Evolutionary conservation across 306 rosid genomes (phyloP).

Genomic region (Prunus salicina): DNA sequence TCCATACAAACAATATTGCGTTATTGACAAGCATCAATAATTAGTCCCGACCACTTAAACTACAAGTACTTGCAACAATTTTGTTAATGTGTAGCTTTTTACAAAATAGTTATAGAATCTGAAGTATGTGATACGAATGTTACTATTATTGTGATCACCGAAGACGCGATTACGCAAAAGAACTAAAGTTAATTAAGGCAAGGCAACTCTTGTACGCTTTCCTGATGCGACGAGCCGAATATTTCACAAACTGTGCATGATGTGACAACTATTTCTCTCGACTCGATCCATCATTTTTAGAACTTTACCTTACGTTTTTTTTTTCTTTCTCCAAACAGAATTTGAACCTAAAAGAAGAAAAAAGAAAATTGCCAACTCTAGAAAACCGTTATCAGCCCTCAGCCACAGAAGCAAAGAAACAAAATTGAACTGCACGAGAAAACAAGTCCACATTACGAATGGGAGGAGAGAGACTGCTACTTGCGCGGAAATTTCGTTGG

Average conservation of each 20-base stretch:
- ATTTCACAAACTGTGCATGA: too few relatives aligned
- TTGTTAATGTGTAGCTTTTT: too few relatives aligned
- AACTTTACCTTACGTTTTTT: too few relatives aligned
- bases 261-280: not conserved
- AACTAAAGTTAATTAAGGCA: not conserved
- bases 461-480: too few relatives aligned
- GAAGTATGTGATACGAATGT: not conserved
- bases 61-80: too few relatives aligned
- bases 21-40: too few relatives aligned
- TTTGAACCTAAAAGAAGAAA: too few relatives aligned
- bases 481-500: conserved; percentile 13
- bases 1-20: too few relatives aligned
- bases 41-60: too few relatives aligned
- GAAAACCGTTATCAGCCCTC: too few relatives aligned
- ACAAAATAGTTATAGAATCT: too few relatives aligned
- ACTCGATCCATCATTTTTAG: not conserved
- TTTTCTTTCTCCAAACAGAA: too few relatives aligned
- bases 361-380: not conserved
- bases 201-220: not conserved
- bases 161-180: not conserved
- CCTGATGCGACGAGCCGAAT: not conserved
- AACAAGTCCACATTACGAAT: not conserved
- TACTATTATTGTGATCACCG: not conserved
- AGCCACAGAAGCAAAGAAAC: not conserved
- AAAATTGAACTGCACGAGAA: not conserved